A percentile compares a stretch with the other conserved stretches of the same genome.
Conservation (phyloP, 257 asterid genomes). For the Henckelia pumila region DNA sequence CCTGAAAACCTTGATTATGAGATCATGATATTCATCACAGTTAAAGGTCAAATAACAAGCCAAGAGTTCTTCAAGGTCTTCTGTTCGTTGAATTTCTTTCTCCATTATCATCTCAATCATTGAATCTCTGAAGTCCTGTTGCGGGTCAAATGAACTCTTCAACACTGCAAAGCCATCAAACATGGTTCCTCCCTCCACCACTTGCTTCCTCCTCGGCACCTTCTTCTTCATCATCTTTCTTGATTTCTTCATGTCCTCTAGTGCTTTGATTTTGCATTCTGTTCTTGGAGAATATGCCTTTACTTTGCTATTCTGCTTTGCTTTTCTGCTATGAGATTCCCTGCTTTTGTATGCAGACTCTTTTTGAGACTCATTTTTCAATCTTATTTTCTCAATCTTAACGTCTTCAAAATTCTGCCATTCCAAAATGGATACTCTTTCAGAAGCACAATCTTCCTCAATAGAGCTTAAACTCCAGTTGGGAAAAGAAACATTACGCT, state of each 20-base stretch:
- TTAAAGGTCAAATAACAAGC: slow-evolving; percentile 77
- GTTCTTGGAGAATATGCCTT: slow-evolving; percentile 29
- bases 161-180: slow-evolving; percentile 67
- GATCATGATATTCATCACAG: slow-evolving; percentile 56
- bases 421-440: slow-evolving; percentile 31
- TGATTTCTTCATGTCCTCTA: slow-evolving; percentile 60
- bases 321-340: slow-evolving; percentile 24
- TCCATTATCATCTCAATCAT: slow-evolving; percentile 86
- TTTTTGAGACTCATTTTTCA: slow-evolving; percentile 25
- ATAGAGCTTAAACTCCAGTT: slow-evolving; percentile 21
- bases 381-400: slow-evolving; percentile 22
- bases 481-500: slow-evolving; percentile 23
- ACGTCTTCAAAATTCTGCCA: slow-evolving; percentile 20
- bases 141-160: slow-evolving; percentile 62
- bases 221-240: slow-evolving; percentile 41
- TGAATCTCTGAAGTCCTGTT: slow-evolving; percentile 70
- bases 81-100: slow-evolving; percentile 45
- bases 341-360: slow-evolving; percentile 27
- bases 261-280: slow-evolving; percentile 45
- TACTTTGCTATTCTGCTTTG: slow-evolving; percentile 27
- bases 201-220: slow-evolving; percentile 28
- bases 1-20: slow-evolving; percentile 69
- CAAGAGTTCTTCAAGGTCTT: slow-evolving; percentile 74
- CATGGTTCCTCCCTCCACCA: slow-evolving; percentile 24
- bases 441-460: slow-evolving; percentile 28